Conservation (phyloP, 768 basidiomycete genomes). For the Lactifluus pinguis region DNA sequence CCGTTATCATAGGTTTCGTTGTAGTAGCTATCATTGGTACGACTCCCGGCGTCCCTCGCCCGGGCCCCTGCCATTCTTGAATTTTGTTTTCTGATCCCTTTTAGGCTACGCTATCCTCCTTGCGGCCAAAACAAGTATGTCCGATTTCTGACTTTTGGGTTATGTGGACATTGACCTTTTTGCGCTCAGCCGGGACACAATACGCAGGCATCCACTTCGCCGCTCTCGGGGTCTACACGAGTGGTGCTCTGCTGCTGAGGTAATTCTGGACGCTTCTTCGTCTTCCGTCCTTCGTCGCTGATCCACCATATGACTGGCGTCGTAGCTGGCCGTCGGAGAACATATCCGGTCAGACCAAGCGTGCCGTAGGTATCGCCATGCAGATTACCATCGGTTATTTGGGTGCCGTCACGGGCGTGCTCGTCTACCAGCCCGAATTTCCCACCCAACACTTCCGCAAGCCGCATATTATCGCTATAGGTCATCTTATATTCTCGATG, state of each 20-base stretch:
- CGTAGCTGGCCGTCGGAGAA: conserved; percentile 50
- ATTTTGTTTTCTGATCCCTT: too few species aligned
- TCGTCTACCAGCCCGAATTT: conserved; percentile 47
- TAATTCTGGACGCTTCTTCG: conserved; percentile 15
- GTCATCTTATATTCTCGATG: conserved; percentile 45
- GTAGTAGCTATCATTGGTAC: conserved; percentile 43
- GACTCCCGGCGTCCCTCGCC: not conserved
- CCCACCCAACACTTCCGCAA: conserved; percentile 32
- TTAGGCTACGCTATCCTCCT: too few species aligned
- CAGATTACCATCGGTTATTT: conserved; percentile 40
- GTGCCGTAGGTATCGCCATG: too few species aligned
- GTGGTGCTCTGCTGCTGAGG: conserved; percentile 49
- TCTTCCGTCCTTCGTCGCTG: not conserved
- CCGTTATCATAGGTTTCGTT: conserved; percentile 44
- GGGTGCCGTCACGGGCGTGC: conserved; percentile 49
- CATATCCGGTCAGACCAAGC: conserved; percentile 58
- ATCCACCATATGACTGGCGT: not conserved
- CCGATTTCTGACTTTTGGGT: too few species aligned
- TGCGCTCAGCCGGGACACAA: conserved; percentile 36
- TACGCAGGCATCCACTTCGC: conserved; percentile 51
- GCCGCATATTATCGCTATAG: conserved; percentile 46
- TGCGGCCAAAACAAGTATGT: too few species aligned
- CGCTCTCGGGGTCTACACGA: conserved; percentile 48
- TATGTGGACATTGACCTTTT: too few species aligned
- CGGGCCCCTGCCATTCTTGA: too few species aligned